phyloP scores from a whole-genome alignment of 1,284 basidiomycete species.

The Austropuccinia psidii region DNA sequence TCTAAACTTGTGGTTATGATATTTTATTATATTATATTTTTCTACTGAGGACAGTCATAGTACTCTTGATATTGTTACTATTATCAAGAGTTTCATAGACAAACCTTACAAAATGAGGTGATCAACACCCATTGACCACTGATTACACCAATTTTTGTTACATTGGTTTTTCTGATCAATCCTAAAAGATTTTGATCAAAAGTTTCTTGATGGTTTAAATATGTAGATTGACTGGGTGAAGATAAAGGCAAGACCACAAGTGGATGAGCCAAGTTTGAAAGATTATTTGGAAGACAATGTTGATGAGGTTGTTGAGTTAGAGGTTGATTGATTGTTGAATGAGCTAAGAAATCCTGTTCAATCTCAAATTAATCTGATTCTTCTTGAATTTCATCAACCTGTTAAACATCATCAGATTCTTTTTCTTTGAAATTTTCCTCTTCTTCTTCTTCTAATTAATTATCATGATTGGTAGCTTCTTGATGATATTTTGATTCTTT shows the following conservation, averaged over 20 bases:
- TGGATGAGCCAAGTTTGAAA: constrained; percentile 42
- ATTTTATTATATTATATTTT: no score
- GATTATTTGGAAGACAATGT: constrained; percentile 23
- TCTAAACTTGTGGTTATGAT: no score
- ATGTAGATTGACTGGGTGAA: constrained; percentile 22
- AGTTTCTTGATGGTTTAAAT: neutral
- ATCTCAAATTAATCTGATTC: constrained; percentile 7
- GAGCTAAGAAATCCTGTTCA: constrained; percentile 6
- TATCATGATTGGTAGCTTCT: constrained; percentile 34
- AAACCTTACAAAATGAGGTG: constrained; percentile 24
- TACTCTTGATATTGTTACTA: no score
- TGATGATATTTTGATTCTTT: constrained; percentile 42
- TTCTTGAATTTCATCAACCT: neutral
- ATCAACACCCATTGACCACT: constrained; percentile 76
- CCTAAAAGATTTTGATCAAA: neutral
- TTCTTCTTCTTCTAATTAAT: no score
- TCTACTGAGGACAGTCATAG: no score
- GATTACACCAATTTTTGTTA: constrained; percentile 66
- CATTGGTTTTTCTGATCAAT: constrained; percentile 57
- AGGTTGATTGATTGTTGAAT: constrained; percentile 21
- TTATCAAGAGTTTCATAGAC: no score
- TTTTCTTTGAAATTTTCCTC: no score
- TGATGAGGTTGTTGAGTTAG: constrained; percentile 38
- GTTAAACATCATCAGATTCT: neutral
- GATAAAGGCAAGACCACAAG: constrained; percentile 45